Conservation (phyloP, 1,139 yeast genomes). For the Taphrina deformans region DNA sequence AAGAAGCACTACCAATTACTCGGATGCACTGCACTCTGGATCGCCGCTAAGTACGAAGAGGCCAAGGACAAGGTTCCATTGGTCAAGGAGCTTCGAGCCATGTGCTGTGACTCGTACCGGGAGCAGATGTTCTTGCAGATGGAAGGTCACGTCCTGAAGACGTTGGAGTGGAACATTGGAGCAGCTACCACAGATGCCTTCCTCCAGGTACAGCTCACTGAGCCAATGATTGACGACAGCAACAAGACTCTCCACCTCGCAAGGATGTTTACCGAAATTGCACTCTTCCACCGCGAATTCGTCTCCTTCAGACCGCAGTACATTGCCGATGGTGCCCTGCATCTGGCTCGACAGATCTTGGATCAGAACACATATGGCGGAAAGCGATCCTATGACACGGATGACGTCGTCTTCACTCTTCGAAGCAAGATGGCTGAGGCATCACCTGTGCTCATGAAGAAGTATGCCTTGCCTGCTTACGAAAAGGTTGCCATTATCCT, state of each 20-base stretch:
- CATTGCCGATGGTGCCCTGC: constrained; percentile 67
- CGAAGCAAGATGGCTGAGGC: constrained; percentile 37
- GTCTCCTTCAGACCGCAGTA: constrained; percentile 61
- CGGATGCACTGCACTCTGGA: constrained; percentile 92
- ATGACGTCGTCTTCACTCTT: constrained; percentile 44
- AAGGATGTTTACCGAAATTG: constrained; percentile 71
- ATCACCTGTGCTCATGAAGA: constrained; percentile 45
- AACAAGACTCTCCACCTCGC: constrained; percentile 49
- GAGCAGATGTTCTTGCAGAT: constrained; percentile 89
- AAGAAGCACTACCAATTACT: constrained; percentile 89
- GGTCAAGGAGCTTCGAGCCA: constrained; percentile 66
- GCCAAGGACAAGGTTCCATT: constrained; percentile 82
- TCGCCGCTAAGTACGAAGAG: constrained; percentile 91
- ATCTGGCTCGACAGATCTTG: constrained; percentile 66
- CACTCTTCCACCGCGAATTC: constrained; percentile 70
- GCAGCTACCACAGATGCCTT: constrained; percentile 53
- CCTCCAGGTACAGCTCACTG: constrained; percentile 43
- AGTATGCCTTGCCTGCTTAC: constrained; percentile 44
- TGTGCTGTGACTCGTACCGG: constrained; percentile 85
- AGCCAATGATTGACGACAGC: constrained; percentile 42
- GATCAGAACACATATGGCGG: constrained; percentile 38
- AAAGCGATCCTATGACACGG: constrained; percentile 45
- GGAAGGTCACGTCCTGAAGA: constrained; percentile 85
- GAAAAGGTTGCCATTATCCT: constrained; percentile 44
- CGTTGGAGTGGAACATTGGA: constrained; percentile 78